Percentiles rank a stretch among this genome's conserved stretches.
phyloP scores from a whole-genome alignment of 139 green algal species.

The Marvania coccoides region DNA sequence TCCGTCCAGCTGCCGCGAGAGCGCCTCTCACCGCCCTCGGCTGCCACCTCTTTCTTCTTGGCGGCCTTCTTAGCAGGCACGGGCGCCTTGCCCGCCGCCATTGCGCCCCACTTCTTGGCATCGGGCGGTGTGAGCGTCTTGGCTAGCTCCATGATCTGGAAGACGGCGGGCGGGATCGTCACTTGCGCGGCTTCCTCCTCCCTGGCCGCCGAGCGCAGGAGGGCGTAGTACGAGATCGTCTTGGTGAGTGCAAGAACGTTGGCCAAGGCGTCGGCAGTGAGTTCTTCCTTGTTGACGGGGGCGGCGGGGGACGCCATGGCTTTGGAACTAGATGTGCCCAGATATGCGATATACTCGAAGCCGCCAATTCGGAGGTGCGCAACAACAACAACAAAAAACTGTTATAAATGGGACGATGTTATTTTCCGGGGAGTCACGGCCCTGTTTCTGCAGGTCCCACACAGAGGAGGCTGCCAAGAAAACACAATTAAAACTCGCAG shows the following conservation, averaged over 20 bases:
- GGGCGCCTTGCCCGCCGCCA: not conserved
- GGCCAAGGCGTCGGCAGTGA: not conserved
- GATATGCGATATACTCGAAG: not conserved
- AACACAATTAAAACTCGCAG: too few relatives aligned
- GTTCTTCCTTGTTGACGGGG: not conserved
- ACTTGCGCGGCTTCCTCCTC: not conserved
- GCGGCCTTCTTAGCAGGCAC: not conserved
- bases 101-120: not conserved
- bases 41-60: not conserved
- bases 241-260: not conserved
- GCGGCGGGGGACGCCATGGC: not conserved
- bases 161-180: not conserved
- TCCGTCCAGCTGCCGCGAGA: slow-evolving; percentile 8
- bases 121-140: not conserved
- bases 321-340: not conserved
- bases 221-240: not conserved
- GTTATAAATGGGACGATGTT: too few relatives aligned
- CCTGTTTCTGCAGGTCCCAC: too few relatives aligned
- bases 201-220: not conserved
- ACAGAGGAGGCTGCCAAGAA: too few relatives aligned
- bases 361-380: too few relatives aligned
- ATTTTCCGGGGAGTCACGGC: too few relatives aligned
- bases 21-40: not conserved
- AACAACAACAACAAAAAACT: too few relatives aligned
- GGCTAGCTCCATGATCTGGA: not conserved